Conservation (phyloP, 148 eudicot species). For the Cornus suecica region DNA sequence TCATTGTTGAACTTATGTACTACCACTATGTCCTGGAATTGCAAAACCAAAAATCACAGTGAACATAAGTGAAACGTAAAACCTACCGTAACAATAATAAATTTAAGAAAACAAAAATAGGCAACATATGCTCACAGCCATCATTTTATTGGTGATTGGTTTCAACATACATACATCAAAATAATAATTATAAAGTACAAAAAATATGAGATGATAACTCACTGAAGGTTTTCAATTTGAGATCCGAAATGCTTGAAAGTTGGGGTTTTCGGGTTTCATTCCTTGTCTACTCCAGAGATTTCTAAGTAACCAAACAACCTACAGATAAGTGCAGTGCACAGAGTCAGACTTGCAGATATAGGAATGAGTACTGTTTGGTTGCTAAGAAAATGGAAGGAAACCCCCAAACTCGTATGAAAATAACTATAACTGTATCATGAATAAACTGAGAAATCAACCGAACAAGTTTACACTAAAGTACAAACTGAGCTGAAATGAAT, state of each 20-base stretch:
- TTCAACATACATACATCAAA: neutral
- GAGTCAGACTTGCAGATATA: too few relatives aligned
- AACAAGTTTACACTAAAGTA: too few relatives aligned
- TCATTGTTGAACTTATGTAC: constrained; percentile 10
- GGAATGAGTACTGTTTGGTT: too few relatives aligned
- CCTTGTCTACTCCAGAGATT: neutral
- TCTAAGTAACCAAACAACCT: neutral
- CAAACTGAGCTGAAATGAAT: too few relatives aligned
- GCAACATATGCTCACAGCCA: neutral
- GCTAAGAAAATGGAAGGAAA: too few relatives aligned
- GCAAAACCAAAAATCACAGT: neutral
- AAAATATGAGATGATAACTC: neutral
- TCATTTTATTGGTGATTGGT: too few relatives aligned
- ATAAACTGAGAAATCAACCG: too few relatives aligned
- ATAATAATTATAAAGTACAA: too few relatives aligned
- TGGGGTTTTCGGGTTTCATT: neutral
- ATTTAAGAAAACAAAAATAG: neutral
- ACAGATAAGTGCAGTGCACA: neutral
- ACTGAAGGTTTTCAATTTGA: neutral
- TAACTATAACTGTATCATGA: too few relatives aligned
- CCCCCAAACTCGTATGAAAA: too few relatives aligned
- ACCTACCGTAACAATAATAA: neutral
- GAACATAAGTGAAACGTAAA: neutral
- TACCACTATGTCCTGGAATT: neutral
- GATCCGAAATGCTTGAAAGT: neutral